Percentiles rank a stretch among this genome's conserved stretches.
Conservation (phyloP, 768 basidiomycete genomes). For the Heimioporus sp. region DNA sequence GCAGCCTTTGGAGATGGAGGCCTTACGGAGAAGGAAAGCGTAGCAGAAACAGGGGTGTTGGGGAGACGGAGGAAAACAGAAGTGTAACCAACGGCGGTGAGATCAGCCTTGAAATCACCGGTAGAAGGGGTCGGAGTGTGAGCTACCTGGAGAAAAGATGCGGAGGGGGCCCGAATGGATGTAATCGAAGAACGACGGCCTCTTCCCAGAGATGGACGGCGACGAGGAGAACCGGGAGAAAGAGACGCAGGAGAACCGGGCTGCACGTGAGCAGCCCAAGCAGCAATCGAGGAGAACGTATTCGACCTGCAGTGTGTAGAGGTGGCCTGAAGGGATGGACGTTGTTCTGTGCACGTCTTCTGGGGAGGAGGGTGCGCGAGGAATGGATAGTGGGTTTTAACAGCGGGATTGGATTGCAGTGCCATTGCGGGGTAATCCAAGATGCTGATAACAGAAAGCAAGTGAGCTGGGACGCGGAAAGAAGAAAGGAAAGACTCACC, state of each 20-base stretch:
- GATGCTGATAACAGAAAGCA: slow-evolving; percentile 3
- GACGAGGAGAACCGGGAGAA: slow-evolving; percentile 40
- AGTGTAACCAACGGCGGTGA: slow-evolving; percentile 63
- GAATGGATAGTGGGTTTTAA: slow-evolving; percentile 37
- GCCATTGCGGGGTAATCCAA: slow-evolving; percentile 14
- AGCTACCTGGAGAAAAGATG: slow-evolving; percentile 45
- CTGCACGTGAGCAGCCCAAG: slow-evolving; percentile 66
- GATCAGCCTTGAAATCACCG: slow-evolving; percentile 49
- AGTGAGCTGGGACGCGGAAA: slow-evolving; percentile 3
- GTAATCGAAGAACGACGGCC: slow-evolving; percentile 36
- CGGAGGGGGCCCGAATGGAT: slow-evolving; percentile 39
- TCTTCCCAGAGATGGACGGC: slow-evolving; percentile 32
- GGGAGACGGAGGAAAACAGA: slow-evolving; percentile 62
- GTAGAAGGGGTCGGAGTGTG: slow-evolving; percentile 46
- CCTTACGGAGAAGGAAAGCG: slow-evolving; percentile 8
- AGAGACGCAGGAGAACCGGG: slow-evolving; percentile 60
- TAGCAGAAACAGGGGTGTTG: slow-evolving; percentile 40
- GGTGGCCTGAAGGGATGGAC: slow-evolving; percentile 26
- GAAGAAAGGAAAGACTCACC: slow-evolving; percentile 3
- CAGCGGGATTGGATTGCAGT: slow-evolving; percentile 1
- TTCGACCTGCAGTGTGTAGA: slow-evolving; percentile 37
- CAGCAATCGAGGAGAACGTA: slow-evolving; percentile 48
- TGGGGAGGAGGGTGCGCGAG: slow-evolving; percentile 40
- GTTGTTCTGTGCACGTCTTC: slow-evolving; percentile 34
- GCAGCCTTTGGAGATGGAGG: slow-evolving; percentile 1